Percentiles rank a stretch among this genome's conserved stretches.
Evolutionary conservation across 805 yeast species (phyloP).

Genomic region (Tetrapisispora pingtungensis): DNA sequence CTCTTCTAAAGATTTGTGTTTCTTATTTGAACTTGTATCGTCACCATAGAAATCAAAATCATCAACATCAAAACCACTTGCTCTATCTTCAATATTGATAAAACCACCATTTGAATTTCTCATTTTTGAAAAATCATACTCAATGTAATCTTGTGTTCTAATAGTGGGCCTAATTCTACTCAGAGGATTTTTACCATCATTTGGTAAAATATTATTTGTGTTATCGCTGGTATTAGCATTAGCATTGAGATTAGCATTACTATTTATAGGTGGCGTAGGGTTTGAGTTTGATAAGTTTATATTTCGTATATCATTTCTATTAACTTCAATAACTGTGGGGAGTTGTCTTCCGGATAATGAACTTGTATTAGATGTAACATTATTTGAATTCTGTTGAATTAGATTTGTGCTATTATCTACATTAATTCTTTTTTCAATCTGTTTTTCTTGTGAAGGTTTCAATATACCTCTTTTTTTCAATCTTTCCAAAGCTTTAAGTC

Average conservation of each 20-base stretch:
- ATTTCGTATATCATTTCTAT: not conserved
- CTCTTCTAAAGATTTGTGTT: constrained; percentile 38
- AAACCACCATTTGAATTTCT: constrained; percentile 83
- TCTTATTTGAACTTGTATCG: constrained; percentile 10
- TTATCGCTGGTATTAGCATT: too few species aligned
- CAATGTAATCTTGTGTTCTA: constrained; percentile 58
- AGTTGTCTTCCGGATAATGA: not conserved
- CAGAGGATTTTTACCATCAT: constrained; percentile 10
- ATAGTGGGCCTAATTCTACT: constrained; percentile 38
- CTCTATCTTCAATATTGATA: constrained; percentile 30
- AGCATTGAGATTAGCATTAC: too few species aligned
- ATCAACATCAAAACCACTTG: constrained; percentile 7
- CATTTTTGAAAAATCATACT: constrained; percentile 86
- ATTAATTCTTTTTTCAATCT: constrained; percentile 17
- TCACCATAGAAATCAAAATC: constrained; percentile 30
- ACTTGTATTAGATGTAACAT: not conserved
- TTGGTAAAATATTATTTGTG: too few species aligned
- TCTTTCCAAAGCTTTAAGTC: constrained; percentile 52
- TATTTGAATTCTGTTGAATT: not conserved
- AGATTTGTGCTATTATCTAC: not conserved
- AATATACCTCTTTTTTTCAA: constrained; percentile 38
- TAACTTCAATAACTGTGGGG: not conserved
- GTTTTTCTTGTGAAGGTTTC: constrained; percentile 13
- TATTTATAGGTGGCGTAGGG: not conserved
- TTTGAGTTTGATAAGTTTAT: not conserved